Percentiles rank a stretch among this genome's conserved stretches.
Conservation (phyloP, 257 asterid genomes). For the Osmanthus fragrans region DNA sequence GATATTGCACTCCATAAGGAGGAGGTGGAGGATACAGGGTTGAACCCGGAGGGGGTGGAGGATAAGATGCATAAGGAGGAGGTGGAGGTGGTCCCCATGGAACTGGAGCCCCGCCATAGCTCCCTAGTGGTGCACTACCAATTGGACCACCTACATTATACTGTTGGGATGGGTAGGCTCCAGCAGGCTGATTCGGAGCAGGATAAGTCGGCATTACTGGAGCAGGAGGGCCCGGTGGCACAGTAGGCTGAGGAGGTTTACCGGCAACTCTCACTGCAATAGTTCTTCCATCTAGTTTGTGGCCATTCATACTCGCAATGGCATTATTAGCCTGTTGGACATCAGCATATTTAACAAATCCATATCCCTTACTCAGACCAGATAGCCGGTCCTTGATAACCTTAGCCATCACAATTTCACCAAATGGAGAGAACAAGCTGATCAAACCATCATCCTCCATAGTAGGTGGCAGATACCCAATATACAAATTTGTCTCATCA, state of each 20-base stretch:
- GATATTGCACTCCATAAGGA: slow-evolving; percentile 68
- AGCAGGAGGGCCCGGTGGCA: slow-evolving; percentile 84
- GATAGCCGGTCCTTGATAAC: slow-evolving; percentile 80
- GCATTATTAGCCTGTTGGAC: slow-evolving; percentile 85
- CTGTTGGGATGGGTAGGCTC: slow-evolving; percentile 80
- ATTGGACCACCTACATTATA: slow-evolving; percentile 68
- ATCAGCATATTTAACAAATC: slow-evolving; percentile 88
- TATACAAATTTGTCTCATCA: slow-evolving; percentile 83
- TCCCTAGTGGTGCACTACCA: slow-evolving; percentile 53
- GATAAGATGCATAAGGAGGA: slow-evolving; percentile 57
- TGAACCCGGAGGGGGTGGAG: slow-evolving; percentile 92
- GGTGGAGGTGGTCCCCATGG: slow-evolving; percentile 83
- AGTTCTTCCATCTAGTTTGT: slow-evolving; percentile 84
- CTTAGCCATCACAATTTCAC: slow-evolving; percentile 95
- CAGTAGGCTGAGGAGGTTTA: slow-evolving; percentile 77
- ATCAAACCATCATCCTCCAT: slow-evolving; percentile 90
- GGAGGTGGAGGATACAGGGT: slow-evolving; percentile 59
- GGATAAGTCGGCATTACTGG: slow-evolving; percentile 64
- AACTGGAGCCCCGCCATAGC: slow-evolving; percentile 54
- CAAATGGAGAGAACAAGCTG: slow-evolving; percentile 75
- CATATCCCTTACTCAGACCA: slow-evolving; percentile 87
- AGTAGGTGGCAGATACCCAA: slow-evolving; percentile 89
- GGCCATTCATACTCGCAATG: slow-evolving; percentile 86
- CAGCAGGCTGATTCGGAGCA: slow-evolving; percentile 55
- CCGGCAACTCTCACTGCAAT: slow-evolving; percentile 96